These are phyloP conservation scores for Taphrina confusa DNA, from an alignment of 1,139 yeast species.

Conservation along the genomic window DNA sequence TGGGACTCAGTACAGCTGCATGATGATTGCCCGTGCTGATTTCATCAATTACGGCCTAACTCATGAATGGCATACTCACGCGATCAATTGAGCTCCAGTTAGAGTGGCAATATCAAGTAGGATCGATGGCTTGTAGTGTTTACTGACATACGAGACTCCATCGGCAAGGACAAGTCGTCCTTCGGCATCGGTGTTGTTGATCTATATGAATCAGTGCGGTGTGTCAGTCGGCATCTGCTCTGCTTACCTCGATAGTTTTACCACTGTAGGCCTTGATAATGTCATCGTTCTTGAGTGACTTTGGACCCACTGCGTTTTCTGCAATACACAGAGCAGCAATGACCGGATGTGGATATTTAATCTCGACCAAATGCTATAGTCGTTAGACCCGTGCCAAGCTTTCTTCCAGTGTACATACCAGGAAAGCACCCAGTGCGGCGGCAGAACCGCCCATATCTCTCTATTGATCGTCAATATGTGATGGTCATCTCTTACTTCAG, in stretches of 20 bases:
- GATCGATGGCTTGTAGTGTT: slow-evolving; percentile 21
- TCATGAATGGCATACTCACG: background rate
- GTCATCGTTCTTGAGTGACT: slow-evolving; percentile 34
- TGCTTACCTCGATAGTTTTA: slow-evolving; percentile 28
- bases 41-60: no score
- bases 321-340: slow-evolving; percentile 29
- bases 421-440: slow-evolving; percentile 27
- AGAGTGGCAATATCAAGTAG: slow-evolving; percentile 34
- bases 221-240: background rate
- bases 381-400: background rate
- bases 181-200: slow-evolving; percentile 37
- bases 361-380: slow-evolving; percentile 18
- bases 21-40: slow-evolving; percentile 15
- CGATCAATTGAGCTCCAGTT: slow-evolving; percentile 35
- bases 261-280: slow-evolving; percentile 30
- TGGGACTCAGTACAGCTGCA: slow-evolving; percentile 14
- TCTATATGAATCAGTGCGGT: background rate
- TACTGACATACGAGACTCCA: slow-evolving; percentile 27
- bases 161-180: slow-evolving; percentile 37
- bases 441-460: slow-evolving; percentile 36
- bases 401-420: background rate
- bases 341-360: slow-evolving; percentile 20
- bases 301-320: slow-evolving; percentile 32
- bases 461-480: background rate
- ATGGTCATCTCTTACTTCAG: background rate